Evolutionary conservation across 1,284 basidiomycete species (phyloP), one percentile per base, ranked within the genome.

Genomic region (Moesziomyces sp.): DNA sequence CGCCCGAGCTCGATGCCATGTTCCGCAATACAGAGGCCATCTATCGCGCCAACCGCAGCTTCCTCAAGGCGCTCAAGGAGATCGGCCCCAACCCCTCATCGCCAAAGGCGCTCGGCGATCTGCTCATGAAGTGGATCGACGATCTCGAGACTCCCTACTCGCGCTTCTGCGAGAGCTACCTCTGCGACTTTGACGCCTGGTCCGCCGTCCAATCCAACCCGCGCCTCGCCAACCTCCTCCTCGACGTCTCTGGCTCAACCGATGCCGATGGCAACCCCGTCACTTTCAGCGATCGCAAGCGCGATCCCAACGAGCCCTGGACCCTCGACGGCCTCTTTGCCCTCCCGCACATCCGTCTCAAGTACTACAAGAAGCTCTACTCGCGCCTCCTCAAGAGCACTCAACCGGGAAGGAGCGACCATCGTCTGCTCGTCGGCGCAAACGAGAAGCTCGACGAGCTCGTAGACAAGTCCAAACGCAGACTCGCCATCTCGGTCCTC

Each of bases 71-170:
- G 88, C 87, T 99, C 66, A 93, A 92, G 84, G 94, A 97, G 71
- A 95, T 99, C 66, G 96, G 94, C 9, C 89, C 92, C 46, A 93
- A 92, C 85, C 94, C 95, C 0, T 90, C 93, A 1, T 93, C 92
- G n/a, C 93, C 96, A 16, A 97, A 96, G 83, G 93, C 92, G 13
- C 88, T 99, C 21, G 96, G 96, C 50, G 96, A 98, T 85, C 86
- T 99, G 49, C 88, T 99, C 62, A 97, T 98, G 92, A 91, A 92
- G 86, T 99, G 95, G 96, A 94, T 96, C 76, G 78, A 89, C 85
- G 64, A 67, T 47, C 72, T 84, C 45, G 92, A 94, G 67, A 87
- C 87, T 8, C 92, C 97, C 1, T 99, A 99, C 84, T 89, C 89
- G 53, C 88, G 88, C 50, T 99, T 96, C 84, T 89, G 89, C 73